Conservation (phyloP, 2,329 filamentous ascomycete genomes). For the Colletotrichum eremochloae region DNA sequence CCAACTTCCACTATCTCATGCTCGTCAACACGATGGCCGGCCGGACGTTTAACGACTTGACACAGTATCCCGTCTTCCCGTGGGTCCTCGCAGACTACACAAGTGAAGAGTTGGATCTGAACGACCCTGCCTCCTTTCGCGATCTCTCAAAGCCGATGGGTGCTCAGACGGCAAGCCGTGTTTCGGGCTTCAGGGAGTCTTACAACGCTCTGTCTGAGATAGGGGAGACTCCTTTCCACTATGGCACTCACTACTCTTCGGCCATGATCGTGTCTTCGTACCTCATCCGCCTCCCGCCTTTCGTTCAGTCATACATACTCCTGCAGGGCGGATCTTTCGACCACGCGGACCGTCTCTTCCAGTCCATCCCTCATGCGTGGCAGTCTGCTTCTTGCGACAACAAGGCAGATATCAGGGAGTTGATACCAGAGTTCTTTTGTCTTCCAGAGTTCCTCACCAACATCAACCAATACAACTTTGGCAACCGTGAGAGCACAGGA, state of each 20-base stretch:
- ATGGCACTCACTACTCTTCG: constrained; percentile 98
- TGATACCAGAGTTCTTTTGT: constrained; percentile 98
- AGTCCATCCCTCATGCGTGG: constrained; percentile 93
- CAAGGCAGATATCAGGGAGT: constrained; percentile 92
- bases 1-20: constrained; percentile 99
- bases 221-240: constrained; percentile 93
- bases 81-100: constrained; percentile 98
- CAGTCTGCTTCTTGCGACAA: constrained; percentile 88
- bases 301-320: constrained; percentile 94
- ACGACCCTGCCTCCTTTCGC: constrained; percentile 86
- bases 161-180: constrained; percentile 82
- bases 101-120: constrained; percentile 90
- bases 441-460: constrained; percentile 96
- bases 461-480: constrained; percentile 94
- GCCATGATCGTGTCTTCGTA: constrained; percentile 99
- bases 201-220: constrained; percentile 93
- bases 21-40: constrained; percentile 98
- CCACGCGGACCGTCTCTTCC: constrained; percentile 94
- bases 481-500: constrained; percentile 83
- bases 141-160: constrained; percentile 98
- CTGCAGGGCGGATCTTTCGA: constrained; percentile 97
- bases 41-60: constrained; percentile 96
- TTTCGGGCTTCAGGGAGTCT: constrained; percentile 83
- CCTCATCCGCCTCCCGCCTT: constrained; percentile 93
- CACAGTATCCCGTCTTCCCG: constrained; percentile 97